Conservation (phyloP, 2,329 filamentous ascomycete species). For the Ascochyta pisi region DNA sequence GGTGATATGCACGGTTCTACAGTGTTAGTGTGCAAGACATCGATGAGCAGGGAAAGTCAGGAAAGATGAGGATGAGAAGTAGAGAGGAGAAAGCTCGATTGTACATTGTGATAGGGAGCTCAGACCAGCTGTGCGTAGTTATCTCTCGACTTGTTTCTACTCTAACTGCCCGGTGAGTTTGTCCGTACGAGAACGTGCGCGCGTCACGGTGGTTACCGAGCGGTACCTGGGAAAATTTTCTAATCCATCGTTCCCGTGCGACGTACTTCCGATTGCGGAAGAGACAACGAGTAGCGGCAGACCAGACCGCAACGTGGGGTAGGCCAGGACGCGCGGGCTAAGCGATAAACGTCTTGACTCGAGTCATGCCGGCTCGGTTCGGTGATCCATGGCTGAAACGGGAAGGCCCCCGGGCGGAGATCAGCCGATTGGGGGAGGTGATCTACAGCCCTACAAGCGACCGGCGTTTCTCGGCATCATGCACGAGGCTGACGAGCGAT, state of each 20-base stretch:
- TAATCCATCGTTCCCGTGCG: neutral
- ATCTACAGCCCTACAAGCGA: neutral
- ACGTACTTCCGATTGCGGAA: neutral
- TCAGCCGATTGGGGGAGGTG: neutral
- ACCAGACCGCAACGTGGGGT: neutral
- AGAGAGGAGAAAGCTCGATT: neutral
- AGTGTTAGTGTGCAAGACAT: too few relatives aligned
- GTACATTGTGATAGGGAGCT: neutral
- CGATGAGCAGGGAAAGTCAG: too few relatives aligned
- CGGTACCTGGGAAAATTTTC: neutral
- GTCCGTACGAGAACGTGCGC: too few relatives aligned
- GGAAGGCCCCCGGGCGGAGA: conserved; percentile 1
- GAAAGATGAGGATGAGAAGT: too few relatives aligned
- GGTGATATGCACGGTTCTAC: too few relatives aligned
- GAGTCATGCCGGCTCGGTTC: conserved; percentile 8
- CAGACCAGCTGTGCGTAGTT: neutral
- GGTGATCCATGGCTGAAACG: neutral
- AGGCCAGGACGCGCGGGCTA: neutral
- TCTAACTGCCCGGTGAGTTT: too few relatives aligned
- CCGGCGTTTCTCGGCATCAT: conserved; percentile 5
- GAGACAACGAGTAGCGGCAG: neutral
- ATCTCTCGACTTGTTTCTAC: neutral
- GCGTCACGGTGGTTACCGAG: too few relatives aligned
- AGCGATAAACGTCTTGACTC: neutral
- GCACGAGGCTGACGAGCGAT: conserved; percentile 3